Evolutionary conservation across 768 basidiomycete genomes (phyloP), one percentile per base, ranked within the genome.

Genomic region (Grammothele lineata): DNA sequence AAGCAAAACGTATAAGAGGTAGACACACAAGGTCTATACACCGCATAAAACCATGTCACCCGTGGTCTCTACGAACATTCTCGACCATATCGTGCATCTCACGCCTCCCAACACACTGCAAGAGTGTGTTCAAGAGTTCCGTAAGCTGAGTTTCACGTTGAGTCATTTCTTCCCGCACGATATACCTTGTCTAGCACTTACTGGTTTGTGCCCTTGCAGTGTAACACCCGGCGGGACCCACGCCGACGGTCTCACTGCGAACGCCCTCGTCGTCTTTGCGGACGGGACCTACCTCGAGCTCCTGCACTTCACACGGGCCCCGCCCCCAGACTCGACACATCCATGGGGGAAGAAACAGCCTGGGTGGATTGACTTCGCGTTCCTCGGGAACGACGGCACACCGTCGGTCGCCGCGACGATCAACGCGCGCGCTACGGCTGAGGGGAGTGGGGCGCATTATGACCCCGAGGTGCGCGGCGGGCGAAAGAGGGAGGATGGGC

Each of bases 81-180:
- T 87, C 10, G 86, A 88, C 52, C 86, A 88, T 53, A 77, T 88
- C 47, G 75, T 88, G 0, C 79, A 87, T 59, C 68, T 88, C n/a
- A 81, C 81, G 0, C 78, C 84, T 0, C 80, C 84, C 1, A 81
- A 76, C 0, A 70, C 77, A 0, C 68, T 87, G 9, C 59, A 70
- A 17, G 62, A 73, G 26, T 73, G 70, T 18, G 68, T 78, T 0
- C 60, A 73, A 18, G 74, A 77, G 37, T 87, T 84, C 50, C 67
- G 67, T 17, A 56, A 71, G n/a, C 63, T 84, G 3, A 87, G 85
- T 5, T 87, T 88, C 74, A 76, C 70, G 86, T 38, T 18, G n/a
- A n/a, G n/a, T n/a, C n/a, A n/a, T n/a, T n/a, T n/a, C n/a, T n/a
- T n/a, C n/a, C n/a, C n/a, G n/a, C n/a, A n/a, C n/a, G n/a, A n/a